These are phyloP conservation scores for Pleurostoma richardsiae DNA, from an alignment of 2,329 filamentous ascomycete genomes.

Conservation along the genomic window DNA sequence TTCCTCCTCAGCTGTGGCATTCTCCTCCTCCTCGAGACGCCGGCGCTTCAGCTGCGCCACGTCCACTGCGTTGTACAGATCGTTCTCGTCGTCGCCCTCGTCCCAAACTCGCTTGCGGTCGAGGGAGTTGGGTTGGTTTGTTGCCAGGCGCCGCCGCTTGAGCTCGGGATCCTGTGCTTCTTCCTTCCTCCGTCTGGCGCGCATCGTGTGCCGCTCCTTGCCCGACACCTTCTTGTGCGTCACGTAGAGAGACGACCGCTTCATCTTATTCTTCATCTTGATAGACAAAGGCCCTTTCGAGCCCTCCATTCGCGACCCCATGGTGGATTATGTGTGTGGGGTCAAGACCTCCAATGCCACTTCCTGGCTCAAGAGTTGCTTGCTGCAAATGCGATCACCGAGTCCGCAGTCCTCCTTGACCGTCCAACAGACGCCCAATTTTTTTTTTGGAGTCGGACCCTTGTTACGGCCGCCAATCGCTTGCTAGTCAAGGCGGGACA, in stretches of 20 bases:
- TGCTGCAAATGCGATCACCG: no score
- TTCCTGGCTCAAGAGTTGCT: no score
- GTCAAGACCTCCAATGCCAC: no score
- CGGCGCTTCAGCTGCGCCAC: slow-evolving; percentile 54
- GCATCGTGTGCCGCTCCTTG: slow-evolving; percentile 68
- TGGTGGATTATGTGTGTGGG: no score
- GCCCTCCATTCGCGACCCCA: no score
- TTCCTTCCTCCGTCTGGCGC: slow-evolving; percentile 75
- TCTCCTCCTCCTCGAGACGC: slow-evolving; percentile 43
- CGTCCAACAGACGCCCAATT: no score
- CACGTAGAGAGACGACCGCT: slow-evolving; percentile 72
- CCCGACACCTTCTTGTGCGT: slow-evolving; percentile 74
- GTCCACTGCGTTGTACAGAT: slow-evolving; percentile 50
- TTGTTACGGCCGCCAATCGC: no score
- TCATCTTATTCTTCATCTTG: slow-evolving; percentile 68
- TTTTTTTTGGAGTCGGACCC: no score
- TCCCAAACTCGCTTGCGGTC: slow-evolving; percentile 92
- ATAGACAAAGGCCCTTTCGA: slow-evolving; percentile 24
- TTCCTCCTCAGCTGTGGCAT: slow-evolving; percentile 32
- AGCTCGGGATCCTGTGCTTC: slow-evolving; percentile 79
- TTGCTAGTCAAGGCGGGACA: no score
- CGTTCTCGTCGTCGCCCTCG: slow-evolving; percentile 59
- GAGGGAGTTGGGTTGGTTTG: slow-evolving; percentile 75
- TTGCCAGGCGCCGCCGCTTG: slow-evolving; percentile 65
- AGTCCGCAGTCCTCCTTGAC: no score